These are phyloP conservation scores for Tylopilus vinaceipallidus DNA, from an alignment of 768 basidiomycete genomes.

Conservation along the genomic window DNA sequence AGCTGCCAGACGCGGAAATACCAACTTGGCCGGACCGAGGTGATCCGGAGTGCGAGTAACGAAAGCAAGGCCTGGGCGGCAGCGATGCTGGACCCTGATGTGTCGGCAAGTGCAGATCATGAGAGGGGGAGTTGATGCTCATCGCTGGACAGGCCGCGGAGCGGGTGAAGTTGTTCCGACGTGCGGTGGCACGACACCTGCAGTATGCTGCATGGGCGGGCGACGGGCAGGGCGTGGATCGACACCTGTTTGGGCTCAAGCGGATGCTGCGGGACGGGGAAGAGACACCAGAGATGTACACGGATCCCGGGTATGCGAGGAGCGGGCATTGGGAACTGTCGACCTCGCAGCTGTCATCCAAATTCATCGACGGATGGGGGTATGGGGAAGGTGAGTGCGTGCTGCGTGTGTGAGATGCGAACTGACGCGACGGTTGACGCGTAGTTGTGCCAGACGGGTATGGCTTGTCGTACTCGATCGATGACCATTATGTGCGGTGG, in stretches of 20 bases:
- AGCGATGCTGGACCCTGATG: slow-evolving; percentile 67
- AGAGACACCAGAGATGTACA: slow-evolving; percentile 68
- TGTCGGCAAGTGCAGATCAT: slow-evolving; percentile 39
- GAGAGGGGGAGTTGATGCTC: neutral
- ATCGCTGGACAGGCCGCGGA: slow-evolving; percentile 43
- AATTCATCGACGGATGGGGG: slow-evolving; percentile 92
- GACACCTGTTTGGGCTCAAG: slow-evolving; percentile 93
- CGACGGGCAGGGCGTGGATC: slow-evolving; percentile 91
- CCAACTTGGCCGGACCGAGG: slow-evolving; percentile 90
- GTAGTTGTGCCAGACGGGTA: slow-evolving; percentile 89
- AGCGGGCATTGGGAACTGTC: slow-evolving; percentile 98
- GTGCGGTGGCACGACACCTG: slow-evolving; percentile 82
- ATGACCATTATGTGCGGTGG: slow-evolving; percentile 82
- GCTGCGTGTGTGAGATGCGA: neutral
- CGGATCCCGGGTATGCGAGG: slow-evolving; percentile 62
- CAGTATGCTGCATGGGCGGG: slow-evolving; percentile 90
- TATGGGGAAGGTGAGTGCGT: slow-evolving; percentile 80
- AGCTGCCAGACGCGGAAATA: slow-evolving; percentile 92
- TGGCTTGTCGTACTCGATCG: slow-evolving; percentile 89
- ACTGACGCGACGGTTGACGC: slow-evolving; percentile 5
- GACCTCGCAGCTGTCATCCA: slow-evolving; percentile 82
- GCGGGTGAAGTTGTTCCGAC: slow-evolving; percentile 53
- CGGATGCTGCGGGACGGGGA: slow-evolving; percentile 76
- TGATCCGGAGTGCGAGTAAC: slow-evolving; percentile 80
- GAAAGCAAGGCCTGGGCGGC: slow-evolving; percentile 86